Base-by-base conservation (phyloP, 768 basidiomycete species). In the Leccinum rimulosum region DNA sequence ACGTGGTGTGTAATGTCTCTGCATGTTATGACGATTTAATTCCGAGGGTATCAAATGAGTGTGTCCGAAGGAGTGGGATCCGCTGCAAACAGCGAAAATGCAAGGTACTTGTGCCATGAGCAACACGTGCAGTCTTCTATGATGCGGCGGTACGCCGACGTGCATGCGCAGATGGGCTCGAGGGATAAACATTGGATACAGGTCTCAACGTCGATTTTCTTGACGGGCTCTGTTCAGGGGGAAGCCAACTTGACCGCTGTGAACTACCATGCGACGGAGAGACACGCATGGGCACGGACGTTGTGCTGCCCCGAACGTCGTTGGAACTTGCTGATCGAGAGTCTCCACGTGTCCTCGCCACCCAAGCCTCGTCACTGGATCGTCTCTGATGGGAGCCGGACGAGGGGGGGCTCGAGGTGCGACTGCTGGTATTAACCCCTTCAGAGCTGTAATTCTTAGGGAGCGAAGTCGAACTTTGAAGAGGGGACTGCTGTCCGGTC, bases 341-440 rank as follows among this genome's bases (percentile, higher is more conserved):
- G 50, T 64, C 58, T 33, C 57, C 57, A 2, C 14, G 40, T 2
- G 59, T 14, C 36, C 30, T 73, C 27, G 50, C 54, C 57, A 55
- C 52, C n/a, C 54, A 62, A 54, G 64, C 59, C n/a, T 74, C 73
- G 52, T 73, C 74, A 50, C 69, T 74, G 35, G 74, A 68, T 33
- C 56, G 71, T 45, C 73, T 73, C 35, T 69, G 66, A 45, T 74
- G 70, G 14, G 61, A 63, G 25, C 60, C 59, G 45, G 55, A 61
- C 3, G 69, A 65, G 54, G 59, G 61, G 6, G 65, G 55, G 14
- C 66, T 66, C 30, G 68, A 60, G 19, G 50, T 56, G 22, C 64
- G 66, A 52, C 68, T 64, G 38, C 50, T 52, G n/a, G 63, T 54
- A 35, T 58, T 54, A 11, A 64, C 45, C 10, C 62, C 54, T 27